Base-by-base conservation (phyloP, 2,329 filamentous ascomycete genomes). In the Ceratocystis ficicola region DNA sequence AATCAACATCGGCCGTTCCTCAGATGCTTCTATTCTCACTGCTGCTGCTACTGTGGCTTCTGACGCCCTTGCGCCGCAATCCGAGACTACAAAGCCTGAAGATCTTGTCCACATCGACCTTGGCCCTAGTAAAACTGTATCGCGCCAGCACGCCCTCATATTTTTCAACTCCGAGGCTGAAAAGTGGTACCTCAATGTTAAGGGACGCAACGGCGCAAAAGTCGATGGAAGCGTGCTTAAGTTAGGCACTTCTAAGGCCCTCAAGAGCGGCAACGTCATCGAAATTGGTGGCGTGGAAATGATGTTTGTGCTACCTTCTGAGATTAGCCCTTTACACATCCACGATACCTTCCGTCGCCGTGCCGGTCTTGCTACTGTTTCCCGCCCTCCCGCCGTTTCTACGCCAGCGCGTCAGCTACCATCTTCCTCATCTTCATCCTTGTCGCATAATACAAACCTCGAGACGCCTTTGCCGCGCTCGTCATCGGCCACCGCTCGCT, bases 261-360 rank as follows among this genome's bases (percentile, higher is more conserved):
- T 99, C 30, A 84, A 85, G 52, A 96, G 92, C 71, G 94, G 94
- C 67, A 87, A 93, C 73, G 90, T 97, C 55, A 86, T 99, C 67
- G 91, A 96, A 72, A 89, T 97, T 72, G 88, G 88, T 71, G 89
- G 89, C 64, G 89, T 94, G 0, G 93, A 99, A 77, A 99, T 99
- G 94, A 93, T 97, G 80, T 99, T 99, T 75, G 90, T 96, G 61
- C 83, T 95, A n/a, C 93, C 94, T 0, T 85, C 84, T 28, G 86
- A 89, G 70, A 80, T 84, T 59, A 79, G 78, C 66, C 83, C 84
- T 28, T 80, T 91, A 30, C 80, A 83, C 60, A 86, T 95, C 68
- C 83, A 88, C 72, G 81, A 81, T 25, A 83, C 77, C 71, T 91
- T 88, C 72, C 81, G 89, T 17, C 83, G 88, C 70, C 85, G 88